Percentiles rank a stretch among this genome's conserved stretches.
Evolutionary conservation across 768 basidiomycete species (phyloP).

Genomic region (Trametes meyenii): DNA sequence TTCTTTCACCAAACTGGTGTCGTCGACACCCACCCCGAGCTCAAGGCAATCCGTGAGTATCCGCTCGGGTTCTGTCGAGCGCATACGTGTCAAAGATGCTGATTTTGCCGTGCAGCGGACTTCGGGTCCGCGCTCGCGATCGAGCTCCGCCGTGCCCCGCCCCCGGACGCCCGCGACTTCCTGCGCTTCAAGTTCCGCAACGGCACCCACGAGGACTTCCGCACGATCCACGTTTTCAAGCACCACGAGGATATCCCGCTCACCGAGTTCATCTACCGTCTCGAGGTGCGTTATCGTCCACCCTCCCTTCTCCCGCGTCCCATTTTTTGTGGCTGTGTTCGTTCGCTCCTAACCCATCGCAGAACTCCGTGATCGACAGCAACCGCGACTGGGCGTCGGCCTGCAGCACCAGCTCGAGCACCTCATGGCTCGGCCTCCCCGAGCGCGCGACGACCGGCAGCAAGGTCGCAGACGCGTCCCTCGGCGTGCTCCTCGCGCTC

Average conservation of each 20-base stretch:
- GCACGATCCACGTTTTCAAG: conserved; percentile 73
- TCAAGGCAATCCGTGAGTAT: conserved; percentile 66
- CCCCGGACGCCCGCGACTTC: conserved; percentile 79
- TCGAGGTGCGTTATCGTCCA: conserved; percentile 54
- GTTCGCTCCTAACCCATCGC: background rate
- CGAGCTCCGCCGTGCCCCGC: conserved; percentile 75
- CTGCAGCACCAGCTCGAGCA: conserved; percentile 36
- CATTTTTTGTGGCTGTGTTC: background rate
- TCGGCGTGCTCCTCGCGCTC: conserved; percentile 41
- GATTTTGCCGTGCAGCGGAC: conserved; percentile 50
- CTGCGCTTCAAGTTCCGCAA: conserved; percentile 86
- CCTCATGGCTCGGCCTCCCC: conserved; percentile 20
- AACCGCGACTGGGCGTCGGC: conserved; percentile 48
- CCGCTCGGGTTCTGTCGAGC: background rate
- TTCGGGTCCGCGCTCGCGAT: conserved; percentile 75
- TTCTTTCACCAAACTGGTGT: conserved; percentile 80
- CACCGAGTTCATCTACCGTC: conserved; percentile 83
- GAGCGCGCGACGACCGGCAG: conserved; percentile 23
- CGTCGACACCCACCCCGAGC: conserved; percentile 55
- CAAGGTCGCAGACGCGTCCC: conserved; percentile 35
- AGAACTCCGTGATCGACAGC: conserved; percentile 50
- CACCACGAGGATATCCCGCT: conserved; percentile 77
- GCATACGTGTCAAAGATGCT: background rate
- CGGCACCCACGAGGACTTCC: conserved; percentile 66
- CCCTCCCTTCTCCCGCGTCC: background rate